phyloP scores from a whole-genome alignment of 169 alveolate genomes.

The Plasmodium gonderi region DNA sequence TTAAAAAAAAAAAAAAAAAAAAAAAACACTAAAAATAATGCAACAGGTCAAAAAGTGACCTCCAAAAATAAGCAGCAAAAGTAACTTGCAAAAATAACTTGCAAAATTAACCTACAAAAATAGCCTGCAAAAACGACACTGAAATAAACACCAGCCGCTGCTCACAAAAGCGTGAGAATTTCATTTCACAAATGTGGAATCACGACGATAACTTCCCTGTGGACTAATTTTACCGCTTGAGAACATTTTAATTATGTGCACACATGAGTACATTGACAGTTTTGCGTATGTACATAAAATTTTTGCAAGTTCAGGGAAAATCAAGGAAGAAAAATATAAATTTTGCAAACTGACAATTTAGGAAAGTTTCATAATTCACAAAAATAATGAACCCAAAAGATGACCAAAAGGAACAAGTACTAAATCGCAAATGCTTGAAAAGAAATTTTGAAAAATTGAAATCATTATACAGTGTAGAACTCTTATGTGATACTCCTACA shows the following conservation, averaged over 20 bases:
- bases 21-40: background rate
- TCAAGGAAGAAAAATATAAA: background rate
- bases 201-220: background rate
- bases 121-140: background rate
- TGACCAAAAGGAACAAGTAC: background rate
- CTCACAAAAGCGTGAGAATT: background rate
- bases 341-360: background rate
- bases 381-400: background rate
- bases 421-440: constrained; percentile 19
- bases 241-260: background rate
- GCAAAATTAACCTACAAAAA: background rate
- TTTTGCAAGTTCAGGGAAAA: background rate
- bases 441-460: constrained; percentile 24
- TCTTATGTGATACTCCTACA: background rate
- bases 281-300: background rate
- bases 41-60: background rate
- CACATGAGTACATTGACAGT: background rate
- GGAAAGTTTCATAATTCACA: background rate
- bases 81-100: background rate
- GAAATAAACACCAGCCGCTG: background rate
- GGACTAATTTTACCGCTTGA: background rate
- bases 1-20: background rate
- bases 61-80: background rate
- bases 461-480: background rate
- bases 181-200: background rate